Base-by-base conservation (phyloP, 345 rosid genomes). In the Linum tenue region DNA sequence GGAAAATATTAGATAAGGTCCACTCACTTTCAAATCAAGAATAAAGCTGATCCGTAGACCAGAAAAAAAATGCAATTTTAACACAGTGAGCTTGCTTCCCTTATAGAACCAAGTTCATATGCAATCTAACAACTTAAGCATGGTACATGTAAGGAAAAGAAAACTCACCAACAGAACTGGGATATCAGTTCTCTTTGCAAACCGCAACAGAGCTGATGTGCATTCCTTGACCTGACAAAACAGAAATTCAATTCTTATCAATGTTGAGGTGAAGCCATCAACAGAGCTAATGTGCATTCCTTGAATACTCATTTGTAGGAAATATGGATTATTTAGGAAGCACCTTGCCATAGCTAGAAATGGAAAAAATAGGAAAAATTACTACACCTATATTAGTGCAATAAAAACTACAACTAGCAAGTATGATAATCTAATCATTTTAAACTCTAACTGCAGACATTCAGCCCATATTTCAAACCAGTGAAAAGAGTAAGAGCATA, bases 81-180 rank as follows among this genome's bases (percentile, higher is more conserved):
- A 43, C 50, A 43, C 10, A 43, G 6, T 43, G 50, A 43, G 10
- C 50, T 43, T 5, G 9, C 50, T 43, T 4, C 9, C 50, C 50
- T 43, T 43, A 7, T 43, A 43, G 50, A 11, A 43, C 50, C 10
- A 5, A 43, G 50, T 56, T 8, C 8, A 56, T 3, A 56, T 56
- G 17, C 22, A n/a, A 15, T n/a, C 59, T 35, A n/a, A 7, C 36
- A 35, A 14, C 4, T 2, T 16, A n/a, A 56, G 36, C 7, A 35
- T 35, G 31, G 31, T 22, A 22, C 31, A 22, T 22, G 31, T 15
- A n/a, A 69, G 62, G 60, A 37, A 58, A 60, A 60, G 42, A 37
- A n/a, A 55, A 61, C 96, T 82, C 78, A 92, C 97, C 94, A 92
- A 75, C 76, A 92, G 77, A 67, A 92, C 91, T 57, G 97, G 94